phyloP scores from a whole-genome alignment of 257 asterid species.

The Galeopsis tetrahit region DNA sequence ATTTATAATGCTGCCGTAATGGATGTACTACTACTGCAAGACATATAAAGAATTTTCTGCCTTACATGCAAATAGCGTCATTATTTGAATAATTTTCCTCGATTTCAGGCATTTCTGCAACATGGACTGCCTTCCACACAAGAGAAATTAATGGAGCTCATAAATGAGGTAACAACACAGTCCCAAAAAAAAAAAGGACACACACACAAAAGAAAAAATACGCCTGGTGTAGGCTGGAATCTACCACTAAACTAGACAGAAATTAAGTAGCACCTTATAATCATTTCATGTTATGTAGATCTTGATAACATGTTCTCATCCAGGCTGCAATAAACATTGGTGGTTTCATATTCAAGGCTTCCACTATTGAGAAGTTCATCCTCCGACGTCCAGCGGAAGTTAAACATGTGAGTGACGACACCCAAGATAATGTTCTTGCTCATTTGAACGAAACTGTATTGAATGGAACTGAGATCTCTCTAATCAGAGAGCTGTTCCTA shows the following conservation, averaged over 20 bases:
- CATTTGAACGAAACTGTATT: background rate
- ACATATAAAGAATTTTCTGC: conserved; percentile 28
- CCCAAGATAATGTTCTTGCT: conserved; percentile 11
- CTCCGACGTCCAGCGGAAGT: conserved; percentile 79
- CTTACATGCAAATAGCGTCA: background rate
- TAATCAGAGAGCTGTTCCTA: conserved; percentile 11
- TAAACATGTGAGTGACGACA: conserved; percentile 57
- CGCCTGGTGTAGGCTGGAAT: background rate
- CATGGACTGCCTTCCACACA: conserved; percentile 77
- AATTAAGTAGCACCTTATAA: conserved; percentile 11
- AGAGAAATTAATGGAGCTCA: conserved; percentile 63
- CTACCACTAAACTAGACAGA: conserved; percentile 1
- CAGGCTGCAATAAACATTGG: conserved; percentile 83
- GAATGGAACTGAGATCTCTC: conserved; percentile 7
- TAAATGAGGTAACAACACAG: conserved; percentile 64
- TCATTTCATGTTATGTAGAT: conserved; percentile 18
- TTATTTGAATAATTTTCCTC: conserved; percentile 18
- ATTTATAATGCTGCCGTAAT: conserved; percentile 80
- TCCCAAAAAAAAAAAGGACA: background rate
- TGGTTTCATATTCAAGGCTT: conserved; percentile 72
- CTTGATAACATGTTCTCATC: conserved; percentile 30
- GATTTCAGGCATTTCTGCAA: conserved; percentile 77
- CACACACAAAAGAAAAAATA: background rate
- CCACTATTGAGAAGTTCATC: conserved; percentile 82
- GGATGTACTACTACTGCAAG: conserved; percentile 63